Conservation (phyloP, 768 basidiomycete species). For the Naganishia vaughanmartiniae region DNA sequence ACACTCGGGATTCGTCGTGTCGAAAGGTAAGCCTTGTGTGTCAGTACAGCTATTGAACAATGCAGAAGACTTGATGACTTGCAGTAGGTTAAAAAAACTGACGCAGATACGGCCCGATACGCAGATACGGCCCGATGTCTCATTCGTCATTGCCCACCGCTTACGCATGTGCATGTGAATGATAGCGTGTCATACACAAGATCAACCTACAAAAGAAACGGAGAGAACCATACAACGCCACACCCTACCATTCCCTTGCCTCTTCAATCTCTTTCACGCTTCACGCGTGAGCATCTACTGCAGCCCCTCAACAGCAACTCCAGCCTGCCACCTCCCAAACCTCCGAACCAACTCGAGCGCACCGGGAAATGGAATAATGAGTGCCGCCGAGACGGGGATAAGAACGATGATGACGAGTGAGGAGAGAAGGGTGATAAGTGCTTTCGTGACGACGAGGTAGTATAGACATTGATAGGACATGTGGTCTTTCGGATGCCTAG, state of each 20-base stretch:
- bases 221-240: background rate
- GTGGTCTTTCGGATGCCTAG: constrained; percentile 41
- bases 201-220: background rate
- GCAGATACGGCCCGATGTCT: too few species aligned
- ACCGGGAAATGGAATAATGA: constrained; percentile 40
- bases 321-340: constrained; percentile 51
- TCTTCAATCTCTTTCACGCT: background rate
- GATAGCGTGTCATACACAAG: background rate
- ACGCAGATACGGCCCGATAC: too few species aligned
- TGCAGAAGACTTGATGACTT: too few species aligned
- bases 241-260: background rate
- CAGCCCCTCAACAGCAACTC: constrained; percentile 46
- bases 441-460: constrained; percentile 50
- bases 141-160: too few species aligned
- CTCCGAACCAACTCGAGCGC: constrained; percentile 39
- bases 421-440: constrained; percentile 47
- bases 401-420: constrained; percentile 44
- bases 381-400: constrained; percentile 37
- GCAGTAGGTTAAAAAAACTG: too few species aligned
- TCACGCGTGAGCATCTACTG: constrained; percentile 13
- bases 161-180: too few species aligned
- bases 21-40: too few species aligned
- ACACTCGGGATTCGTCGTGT: too few species aligned
- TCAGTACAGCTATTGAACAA: too few species aligned
- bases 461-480: constrained; percentile 48